A percentile compares a stretch with the other conserved stretches of the same genome.
Conservation (phyloP, 2,329 filamentous ascomycete genomes). For the Colletotrichum sp. region DNA sequence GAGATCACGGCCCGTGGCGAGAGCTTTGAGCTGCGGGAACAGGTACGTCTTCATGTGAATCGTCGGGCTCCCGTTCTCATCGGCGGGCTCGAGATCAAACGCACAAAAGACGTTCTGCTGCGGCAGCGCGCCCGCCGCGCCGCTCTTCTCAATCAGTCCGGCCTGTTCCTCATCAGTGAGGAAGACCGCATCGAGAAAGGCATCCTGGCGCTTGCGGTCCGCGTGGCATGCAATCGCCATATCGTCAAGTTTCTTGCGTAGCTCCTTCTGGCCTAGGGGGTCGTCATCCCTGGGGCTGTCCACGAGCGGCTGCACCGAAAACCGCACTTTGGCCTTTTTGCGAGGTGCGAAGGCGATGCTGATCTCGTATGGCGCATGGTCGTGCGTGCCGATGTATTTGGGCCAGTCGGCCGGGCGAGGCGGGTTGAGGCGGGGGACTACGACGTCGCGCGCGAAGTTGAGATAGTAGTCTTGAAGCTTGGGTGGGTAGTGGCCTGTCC, state of each 20-base stretch:
- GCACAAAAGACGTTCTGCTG: background rate
- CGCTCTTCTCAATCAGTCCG: background rate
- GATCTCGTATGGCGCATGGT: background rate
- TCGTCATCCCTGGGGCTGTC: background rate
- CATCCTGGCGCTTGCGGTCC: background rate
- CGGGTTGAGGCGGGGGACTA: background rate
- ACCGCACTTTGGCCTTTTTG: background rate
- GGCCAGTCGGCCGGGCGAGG: background rate
- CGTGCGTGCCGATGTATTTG: background rate
- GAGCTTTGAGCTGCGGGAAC: background rate
- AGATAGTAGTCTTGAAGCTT: background rate
- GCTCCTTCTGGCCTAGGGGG: background rate
- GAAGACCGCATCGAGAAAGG: background rate
- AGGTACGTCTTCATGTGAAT: background rate
- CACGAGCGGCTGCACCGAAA: background rate
- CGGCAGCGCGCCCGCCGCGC: background rate
- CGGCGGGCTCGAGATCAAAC: background rate
- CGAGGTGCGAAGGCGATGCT: background rate
- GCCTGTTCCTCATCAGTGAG: background rate
- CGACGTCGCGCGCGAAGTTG: background rate
- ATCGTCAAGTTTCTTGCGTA: background rate
- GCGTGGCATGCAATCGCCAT: background rate
- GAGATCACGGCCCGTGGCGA: background rate
- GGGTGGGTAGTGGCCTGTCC: background rate
- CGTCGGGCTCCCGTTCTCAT: background rate